These are phyloP conservation scores for Schizonepeta tenuifolia DNA, from an alignment of 257 asterid species.

Conservation along the genomic window DNA sequence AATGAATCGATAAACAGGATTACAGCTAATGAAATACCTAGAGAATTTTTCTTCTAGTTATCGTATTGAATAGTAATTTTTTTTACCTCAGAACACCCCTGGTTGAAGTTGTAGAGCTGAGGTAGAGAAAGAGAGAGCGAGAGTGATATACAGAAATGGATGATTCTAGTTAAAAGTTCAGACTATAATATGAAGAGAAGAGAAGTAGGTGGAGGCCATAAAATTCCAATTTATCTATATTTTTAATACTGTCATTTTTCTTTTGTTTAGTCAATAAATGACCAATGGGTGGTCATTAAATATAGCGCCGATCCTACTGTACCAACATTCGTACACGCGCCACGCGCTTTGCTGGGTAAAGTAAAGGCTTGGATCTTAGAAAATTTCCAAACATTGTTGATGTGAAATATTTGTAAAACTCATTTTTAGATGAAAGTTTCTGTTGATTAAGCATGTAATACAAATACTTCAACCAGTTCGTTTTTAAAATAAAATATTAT, in stretches of 20 bases:
- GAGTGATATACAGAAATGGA: slow-evolving; percentile 4
- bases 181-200: neutral
- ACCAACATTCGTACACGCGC: neutral
- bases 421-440: no score
- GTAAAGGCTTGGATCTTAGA: neutral
- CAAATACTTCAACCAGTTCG: no score
- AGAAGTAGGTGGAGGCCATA: slow-evolving; percentile 34
- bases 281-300: slow-evolving; percentile 24
- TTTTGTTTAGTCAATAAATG: neutral
- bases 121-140: slow-evolving; percentile 22
- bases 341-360: slow-evolving; percentile 23
- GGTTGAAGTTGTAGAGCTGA: slow-evolving; percentile 5
- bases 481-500: no score
- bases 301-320: slow-evolving; percentile 22
- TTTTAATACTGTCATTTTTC: neutral
- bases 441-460: no score
- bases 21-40: neutral
- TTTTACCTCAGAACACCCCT: slow-evolving; percentile 55
- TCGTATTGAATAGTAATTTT: neutral
- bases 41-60: neutral
- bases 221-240: neutral
- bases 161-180: slow-evolving; percentile 30
- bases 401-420: no score
- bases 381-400: no score
- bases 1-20: slow-evolving; percentile 7